Conservation (phyloP, 495 filamentous ascomycete species). For the Chaetomium cochliodes region DNA sequence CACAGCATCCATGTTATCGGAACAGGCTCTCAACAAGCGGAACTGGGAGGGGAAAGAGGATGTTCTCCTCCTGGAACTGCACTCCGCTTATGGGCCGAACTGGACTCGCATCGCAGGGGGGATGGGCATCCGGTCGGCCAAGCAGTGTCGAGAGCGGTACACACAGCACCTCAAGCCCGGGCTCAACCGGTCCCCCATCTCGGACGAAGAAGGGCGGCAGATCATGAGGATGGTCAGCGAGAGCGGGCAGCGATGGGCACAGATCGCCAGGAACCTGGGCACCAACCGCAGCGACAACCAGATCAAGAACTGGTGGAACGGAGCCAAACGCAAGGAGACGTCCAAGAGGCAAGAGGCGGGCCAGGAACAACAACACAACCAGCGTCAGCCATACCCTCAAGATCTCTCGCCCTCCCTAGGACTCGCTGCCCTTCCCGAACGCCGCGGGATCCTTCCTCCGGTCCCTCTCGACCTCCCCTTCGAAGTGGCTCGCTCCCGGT, state of each 20-base stretch:
- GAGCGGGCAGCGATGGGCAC: slow-evolving; percentile 91
- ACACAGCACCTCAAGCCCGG: slow-evolving; percentile 93
- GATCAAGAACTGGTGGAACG: slow-evolving; percentile 99
- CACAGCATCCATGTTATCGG: slow-evolving; percentile 14
- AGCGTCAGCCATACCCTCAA: slow-evolving; percentile 7
- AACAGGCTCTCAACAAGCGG: slow-evolving; percentile 19
- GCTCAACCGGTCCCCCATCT: slow-evolving; percentile 89
- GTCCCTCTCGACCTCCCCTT: slow-evolving; percentile 25
- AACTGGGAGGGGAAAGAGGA: slow-evolving; percentile 21
- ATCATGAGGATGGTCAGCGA: slow-evolving; percentile 80
- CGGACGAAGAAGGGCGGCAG: slow-evolving; percentile 76
- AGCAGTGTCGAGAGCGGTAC: slow-evolving; percentile 94
- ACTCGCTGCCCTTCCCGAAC: slow-evolving; percentile 3
- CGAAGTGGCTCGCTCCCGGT: slow-evolving; percentile 22
- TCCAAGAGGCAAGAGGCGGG: slow-evolving; percentile 25
- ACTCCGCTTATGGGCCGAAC: slow-evolving; percentile 49
- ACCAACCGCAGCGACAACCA: slow-evolving; percentile 93
- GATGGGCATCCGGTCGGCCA: slow-evolving; percentile 77
- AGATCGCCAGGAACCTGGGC: slow-evolving; percentile 77
- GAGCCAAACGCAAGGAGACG: slow-evolving; percentile 67
- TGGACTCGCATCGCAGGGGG: slow-evolving; percentile 86
- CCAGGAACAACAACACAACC: neutral
- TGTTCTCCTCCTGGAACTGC: slow-evolving; percentile 14
- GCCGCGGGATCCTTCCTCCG: slow-evolving; percentile 9
- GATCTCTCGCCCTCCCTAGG: slow-evolving; percentile 7